These are phyloP conservation scores for Escovopsis sp. DNA, from an alignment of 2,329 filamentous ascomycete genomes.

Conservation along the genomic window DNA sequence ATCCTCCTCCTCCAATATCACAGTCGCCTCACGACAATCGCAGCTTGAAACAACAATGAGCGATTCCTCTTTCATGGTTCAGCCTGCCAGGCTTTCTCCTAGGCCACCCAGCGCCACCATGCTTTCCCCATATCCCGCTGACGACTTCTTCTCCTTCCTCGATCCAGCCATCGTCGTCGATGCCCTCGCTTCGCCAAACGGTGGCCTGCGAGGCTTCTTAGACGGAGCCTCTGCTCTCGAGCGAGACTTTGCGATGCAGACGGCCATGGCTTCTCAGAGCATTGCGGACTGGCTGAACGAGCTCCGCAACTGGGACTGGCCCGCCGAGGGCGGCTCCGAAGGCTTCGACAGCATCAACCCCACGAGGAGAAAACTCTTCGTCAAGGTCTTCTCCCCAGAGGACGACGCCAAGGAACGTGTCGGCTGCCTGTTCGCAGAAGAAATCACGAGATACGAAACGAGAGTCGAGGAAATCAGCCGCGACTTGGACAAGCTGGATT, in stretches of 20 bases:
- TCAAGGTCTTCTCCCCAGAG: slow-evolving; percentile 9
- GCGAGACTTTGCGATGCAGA: slow-evolving; percentile 55
- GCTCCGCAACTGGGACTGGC: slow-evolving; percentile 46
- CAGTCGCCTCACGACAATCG: slow-evolving; percentile 3
- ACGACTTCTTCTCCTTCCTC: slow-evolving; percentile 48
- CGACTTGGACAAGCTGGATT: slow-evolving; percentile 53
- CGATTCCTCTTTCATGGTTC: slow-evolving; percentile 18
- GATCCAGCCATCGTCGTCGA: slow-evolving; percentile 46
- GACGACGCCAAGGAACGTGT: slow-evolving; percentile 33
- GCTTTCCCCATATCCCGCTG: slow-evolving; percentile 31
- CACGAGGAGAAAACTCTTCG: slow-evolving; percentile 26
- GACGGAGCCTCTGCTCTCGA: slow-evolving; percentile 48
- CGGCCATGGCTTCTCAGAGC: slow-evolving; percentile 54
- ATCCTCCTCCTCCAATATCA: not conserved
- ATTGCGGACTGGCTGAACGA: slow-evolving; percentile 66
- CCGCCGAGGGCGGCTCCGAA: slow-evolving; percentile 28
- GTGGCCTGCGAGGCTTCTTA: slow-evolving; percentile 42
- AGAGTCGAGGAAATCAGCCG: slow-evolving; percentile 60
- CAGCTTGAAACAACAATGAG: slow-evolving; percentile 26
- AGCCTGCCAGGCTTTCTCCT: slow-evolving; percentile 20
- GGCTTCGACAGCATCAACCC: slow-evolving; percentile 38
- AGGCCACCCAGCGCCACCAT: slow-evolving; percentile 10
- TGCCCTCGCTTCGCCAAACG: slow-evolving; percentile 39
- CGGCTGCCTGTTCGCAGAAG: slow-evolving; percentile 52
- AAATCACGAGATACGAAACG: slow-evolving; percentile 54